These are phyloP conservation scores for Gigaspora rosea DNA, from an alignment of 192 early-diverging fungal species.

Conservation along the genomic window DNA sequence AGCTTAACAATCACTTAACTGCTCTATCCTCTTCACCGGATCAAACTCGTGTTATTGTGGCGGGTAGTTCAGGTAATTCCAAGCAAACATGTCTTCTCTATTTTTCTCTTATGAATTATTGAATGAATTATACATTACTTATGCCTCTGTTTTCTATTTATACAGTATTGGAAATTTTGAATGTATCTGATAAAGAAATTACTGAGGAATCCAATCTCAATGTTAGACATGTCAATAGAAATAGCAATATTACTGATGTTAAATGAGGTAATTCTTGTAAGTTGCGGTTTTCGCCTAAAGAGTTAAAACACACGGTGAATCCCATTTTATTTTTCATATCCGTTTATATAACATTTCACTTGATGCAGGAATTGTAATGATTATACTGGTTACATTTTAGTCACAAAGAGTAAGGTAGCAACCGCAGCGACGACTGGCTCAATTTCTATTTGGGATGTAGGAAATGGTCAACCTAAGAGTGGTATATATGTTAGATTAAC, in stretches of 20 bases:
- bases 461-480: constrained; percentile 36
- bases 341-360: background rate
- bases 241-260: constrained; percentile 63
- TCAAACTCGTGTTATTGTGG: constrained; percentile 59
- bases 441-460: constrained; percentile 75
- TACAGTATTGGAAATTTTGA: constrained; percentile 70
- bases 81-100: background rate
- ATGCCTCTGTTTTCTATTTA: constrained; percentile 9
- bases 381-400: constrained; percentile 37
- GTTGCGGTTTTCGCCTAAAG: constrained; percentile 25
- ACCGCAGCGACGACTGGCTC: constrained; percentile 70
- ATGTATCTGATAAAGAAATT: constrained; percentile 52
- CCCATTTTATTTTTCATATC: background rate
- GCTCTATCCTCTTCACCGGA: constrained; percentile 68
- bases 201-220: constrained; percentile 70
- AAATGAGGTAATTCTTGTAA: constrained; percentile 73
- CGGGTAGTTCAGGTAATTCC: constrained; percentile 66
- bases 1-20: constrained; percentile 10
- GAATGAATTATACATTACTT: background rate
- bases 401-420: constrained; percentile 65
- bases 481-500: constrained; percentile 24
- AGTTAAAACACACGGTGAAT: background rate
- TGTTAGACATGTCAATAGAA: constrained; percentile 52
- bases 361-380: background rate
- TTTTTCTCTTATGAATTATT: background rate